These are phyloP conservation scores for Durio zibethinus DNA, from an alignment of 345 rosid genomes.

Conservation along the genomic window DNA sequence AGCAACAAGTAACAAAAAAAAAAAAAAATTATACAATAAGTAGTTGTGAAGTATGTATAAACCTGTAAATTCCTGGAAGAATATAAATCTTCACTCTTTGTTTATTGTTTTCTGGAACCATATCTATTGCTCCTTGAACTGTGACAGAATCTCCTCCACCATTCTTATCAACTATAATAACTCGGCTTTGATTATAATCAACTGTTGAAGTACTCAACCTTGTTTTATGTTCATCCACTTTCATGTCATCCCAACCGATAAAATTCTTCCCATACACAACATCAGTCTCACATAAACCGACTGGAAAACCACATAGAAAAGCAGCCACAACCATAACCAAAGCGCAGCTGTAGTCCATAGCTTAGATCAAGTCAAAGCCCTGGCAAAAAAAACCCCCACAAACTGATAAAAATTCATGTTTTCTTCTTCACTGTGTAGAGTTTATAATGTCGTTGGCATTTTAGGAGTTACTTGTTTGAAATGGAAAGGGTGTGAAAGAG, in stretches of 20 bases:
- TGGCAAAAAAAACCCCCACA: neutral
- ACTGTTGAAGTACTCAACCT: slow-evolving; percentile 26
- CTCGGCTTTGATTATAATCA: slow-evolving; percentile 30
- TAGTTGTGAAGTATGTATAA: too few species aligned
- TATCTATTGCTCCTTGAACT: slow-evolving; percentile 85
- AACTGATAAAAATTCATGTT: neutral
- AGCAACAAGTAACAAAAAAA: too few species aligned
- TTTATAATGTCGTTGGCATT: neutral
- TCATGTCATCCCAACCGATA: slow-evolving; percentile 50
- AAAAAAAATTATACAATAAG: too few species aligned
- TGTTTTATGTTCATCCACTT: slow-evolving; percentile 30
- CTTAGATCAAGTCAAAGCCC: neutral
- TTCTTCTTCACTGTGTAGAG: neutral
- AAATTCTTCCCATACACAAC: neutral
- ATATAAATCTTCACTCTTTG: slow-evolving; percentile 71
- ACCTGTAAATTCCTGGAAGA: slow-evolving; percentile 91
- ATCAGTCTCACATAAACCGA: neutral
- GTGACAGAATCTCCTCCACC: slow-evolving; percentile 72
- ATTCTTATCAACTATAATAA: slow-evolving; percentile 65
- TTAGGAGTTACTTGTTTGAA: neutral
- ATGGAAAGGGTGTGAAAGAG: slow-evolving; percentile 48
- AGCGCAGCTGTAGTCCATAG: neutral
- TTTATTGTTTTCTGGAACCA: slow-evolving; percentile 63
- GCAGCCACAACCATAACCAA: neutral
- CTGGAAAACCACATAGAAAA: neutral